Evolutionary conservation across 441 rosid genomes (phyloP).

Genomic region (Biscutella auriculata): DNA sequence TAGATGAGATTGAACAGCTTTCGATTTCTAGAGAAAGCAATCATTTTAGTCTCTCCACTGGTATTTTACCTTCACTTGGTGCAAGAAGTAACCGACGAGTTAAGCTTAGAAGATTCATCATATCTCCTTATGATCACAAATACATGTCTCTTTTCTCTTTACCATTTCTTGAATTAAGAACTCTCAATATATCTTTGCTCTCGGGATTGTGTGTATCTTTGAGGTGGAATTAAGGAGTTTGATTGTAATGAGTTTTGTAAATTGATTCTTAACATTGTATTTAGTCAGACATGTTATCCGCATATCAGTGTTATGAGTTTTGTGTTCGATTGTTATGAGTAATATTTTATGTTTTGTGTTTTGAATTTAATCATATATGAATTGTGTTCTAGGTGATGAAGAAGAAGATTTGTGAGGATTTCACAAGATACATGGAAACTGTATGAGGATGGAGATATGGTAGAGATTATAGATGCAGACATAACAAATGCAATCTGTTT

Average conservation of each 20-base stretch:
- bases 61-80: constrained; percentile 81
- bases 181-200: too few relatives aligned
- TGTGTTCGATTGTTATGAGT: too few relatives aligned
- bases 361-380: too few relatives aligned
- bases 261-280: too few relatives aligned
- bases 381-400: too few relatives aligned
- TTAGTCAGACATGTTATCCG: too few relatives aligned
- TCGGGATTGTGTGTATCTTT: too few relatives aligned
- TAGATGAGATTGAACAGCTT: constrained; percentile 71
- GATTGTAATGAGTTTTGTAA: too few relatives aligned
- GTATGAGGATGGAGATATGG: constrained; percentile 50
- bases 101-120: constrained; percentile 42
- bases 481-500: constrained; percentile 82
- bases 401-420: constrained; percentile 83
- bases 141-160: constrained; percentile 45
- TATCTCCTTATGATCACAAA: constrained; percentile 76
- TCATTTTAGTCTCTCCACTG: constrained; percentile 79
- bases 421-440: constrained; percentile 86
- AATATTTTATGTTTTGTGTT: too few relatives aligned
- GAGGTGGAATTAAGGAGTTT: too few relatives aligned
- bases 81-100: constrained; percentile 74
- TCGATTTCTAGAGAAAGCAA: constrained; percentile 75
- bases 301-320: too few relatives aligned
- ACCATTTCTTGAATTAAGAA: background rate
- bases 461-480: constrained; percentile 59